Evolutionary conservation across 345 rosid species (phyloP).

Genomic region (Syzygium oleosum): DNA sequence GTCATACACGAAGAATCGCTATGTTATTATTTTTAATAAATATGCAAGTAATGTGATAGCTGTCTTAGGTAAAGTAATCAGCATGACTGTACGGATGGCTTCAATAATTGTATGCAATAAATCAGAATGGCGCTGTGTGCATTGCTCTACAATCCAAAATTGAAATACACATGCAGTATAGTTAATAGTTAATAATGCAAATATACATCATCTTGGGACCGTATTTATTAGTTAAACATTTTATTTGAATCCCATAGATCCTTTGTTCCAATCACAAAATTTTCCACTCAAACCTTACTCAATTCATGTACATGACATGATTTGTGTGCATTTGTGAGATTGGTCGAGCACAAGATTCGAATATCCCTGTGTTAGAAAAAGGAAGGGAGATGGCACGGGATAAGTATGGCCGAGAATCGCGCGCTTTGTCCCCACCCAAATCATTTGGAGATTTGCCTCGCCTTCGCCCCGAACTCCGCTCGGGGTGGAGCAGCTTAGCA

Average conservation of each 20-base stretch:
- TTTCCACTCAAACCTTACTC: neutral
- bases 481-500: no score
- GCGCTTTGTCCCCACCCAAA: no score
- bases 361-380: no score
- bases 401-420: no score
- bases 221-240: no score
- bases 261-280: rapidly evolving
- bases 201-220: no score
- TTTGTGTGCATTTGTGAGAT: no score
- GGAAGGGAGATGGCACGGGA: no score
- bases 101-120: neutral
- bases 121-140: neutral
- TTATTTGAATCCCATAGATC: neutral
- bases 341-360: no score
- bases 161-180: neutral
- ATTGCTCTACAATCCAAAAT: neutral
- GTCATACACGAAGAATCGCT: neutral
- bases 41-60: neutral
- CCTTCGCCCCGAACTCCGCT: no score
- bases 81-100: neutral
- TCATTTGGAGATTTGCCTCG: no score
- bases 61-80: neutral
- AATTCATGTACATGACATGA: neutral
- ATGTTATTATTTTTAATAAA: neutral
- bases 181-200: neutral